phyloP scores from a whole-genome alignment of 73 alveolate species.

The Blepharisma japonicum region DNA sequence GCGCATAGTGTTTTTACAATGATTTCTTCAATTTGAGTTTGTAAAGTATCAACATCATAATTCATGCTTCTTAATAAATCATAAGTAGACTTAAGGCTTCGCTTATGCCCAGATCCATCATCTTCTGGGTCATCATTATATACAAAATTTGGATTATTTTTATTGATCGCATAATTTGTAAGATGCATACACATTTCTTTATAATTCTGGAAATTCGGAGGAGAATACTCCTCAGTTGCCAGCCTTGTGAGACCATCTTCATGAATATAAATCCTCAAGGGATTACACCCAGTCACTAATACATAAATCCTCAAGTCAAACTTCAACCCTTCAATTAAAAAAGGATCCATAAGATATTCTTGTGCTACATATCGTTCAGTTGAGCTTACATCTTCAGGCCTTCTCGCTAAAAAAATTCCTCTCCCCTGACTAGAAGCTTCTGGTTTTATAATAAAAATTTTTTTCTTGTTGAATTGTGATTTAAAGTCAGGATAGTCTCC shows the following conservation, averaged over 20 bases:
- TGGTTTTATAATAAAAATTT: slow-evolving; percentile 43
- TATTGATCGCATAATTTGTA: slow-evolving; percentile 85
- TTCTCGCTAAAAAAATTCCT: slow-evolving; percentile 49
- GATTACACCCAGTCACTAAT: slow-evolving; percentile 82
- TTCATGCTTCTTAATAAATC: neutral
- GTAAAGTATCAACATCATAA: slow-evolving; percentile 10
- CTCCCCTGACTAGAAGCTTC: slow-evolving; percentile 54
- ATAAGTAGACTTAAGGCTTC: neutral
- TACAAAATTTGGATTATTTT: slow-evolving; percentile 64
- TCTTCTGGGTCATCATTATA: slow-evolving; percentile 40
- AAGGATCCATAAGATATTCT: slow-evolving; percentile 83
- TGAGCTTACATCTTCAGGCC: slow-evolving; percentile 35
- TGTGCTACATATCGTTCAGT: slow-evolving; percentile 63
- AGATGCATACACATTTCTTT: slow-evolving; percentile 71
- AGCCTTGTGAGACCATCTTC: slow-evolving; percentile 97
- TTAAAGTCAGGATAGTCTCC: slow-evolving; percentile 52
- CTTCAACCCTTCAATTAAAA: slow-evolving; percentile 89
- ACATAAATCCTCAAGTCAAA: slow-evolving; percentile 93
- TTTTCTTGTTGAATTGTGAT: slow-evolving; percentile 36
- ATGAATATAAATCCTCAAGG: slow-evolving; percentile 82
- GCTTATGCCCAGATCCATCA: slow-evolving; percentile 13
- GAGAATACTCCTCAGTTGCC: slow-evolving; percentile 82
- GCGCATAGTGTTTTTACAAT: slow-evolving; percentile 29
- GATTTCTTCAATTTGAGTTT: slow-evolving; percentile 11
- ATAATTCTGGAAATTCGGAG: slow-evolving; percentile 64